Evolutionary conservation across 495 filamentous ascomycete genomes (phyloP).

Genomic region (Annulohypoxylon nitens): DNA sequence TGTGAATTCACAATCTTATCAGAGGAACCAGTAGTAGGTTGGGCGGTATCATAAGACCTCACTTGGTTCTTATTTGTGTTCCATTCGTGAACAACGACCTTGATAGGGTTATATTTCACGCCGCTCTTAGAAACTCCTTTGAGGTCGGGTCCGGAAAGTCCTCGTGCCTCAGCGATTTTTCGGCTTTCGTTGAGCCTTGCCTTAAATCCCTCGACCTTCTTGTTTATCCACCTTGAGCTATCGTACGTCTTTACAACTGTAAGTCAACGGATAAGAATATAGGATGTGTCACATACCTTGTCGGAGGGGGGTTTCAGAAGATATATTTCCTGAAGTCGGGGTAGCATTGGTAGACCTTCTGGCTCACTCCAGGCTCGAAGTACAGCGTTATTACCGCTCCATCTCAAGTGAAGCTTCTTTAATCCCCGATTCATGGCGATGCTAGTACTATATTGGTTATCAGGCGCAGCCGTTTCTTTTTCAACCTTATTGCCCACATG

Average conservation of each 20-base stretch:
- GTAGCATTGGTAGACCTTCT: conserved; percentile 10
- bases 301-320: background rate
- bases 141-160: background rate
- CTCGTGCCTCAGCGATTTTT: background rate
- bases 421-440: background rate
- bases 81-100: background rate
- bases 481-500: background rate
- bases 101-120: background rate
- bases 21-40: background rate
- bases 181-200: background rate
- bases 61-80: background rate
- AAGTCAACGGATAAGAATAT: background rate
- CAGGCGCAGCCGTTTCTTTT: background rate
- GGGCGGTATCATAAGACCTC: background rate
- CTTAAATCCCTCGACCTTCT: background rate
- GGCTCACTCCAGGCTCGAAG: conserved; percentile 14
- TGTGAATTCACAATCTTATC: conserved; percentile 2
- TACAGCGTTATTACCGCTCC: conserved; percentile 10
- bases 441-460: background rate
- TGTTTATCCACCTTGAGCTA: background rate
- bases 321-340: background rate
- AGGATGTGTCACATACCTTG: background rate
- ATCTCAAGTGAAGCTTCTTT: conserved; percentile 1
- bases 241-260: background rate
- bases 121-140: background rate